Conservation (phyloP, 83 land plant species). For the Diphasiastrum complanatum region DNA sequence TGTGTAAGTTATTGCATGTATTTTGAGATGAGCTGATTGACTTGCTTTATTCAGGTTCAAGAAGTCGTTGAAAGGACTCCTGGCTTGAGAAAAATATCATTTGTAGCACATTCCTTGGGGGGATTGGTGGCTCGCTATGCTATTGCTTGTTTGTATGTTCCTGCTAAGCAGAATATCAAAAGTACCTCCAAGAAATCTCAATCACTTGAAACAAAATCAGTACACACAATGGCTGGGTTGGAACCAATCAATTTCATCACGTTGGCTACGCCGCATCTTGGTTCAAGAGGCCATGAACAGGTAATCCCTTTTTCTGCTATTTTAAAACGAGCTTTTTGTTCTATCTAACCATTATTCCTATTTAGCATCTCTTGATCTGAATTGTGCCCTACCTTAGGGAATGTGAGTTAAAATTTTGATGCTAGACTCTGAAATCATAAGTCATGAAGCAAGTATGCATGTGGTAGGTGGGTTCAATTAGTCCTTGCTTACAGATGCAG, state of each 20-base stretch:
- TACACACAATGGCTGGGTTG: neutral
- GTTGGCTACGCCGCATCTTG: conserved; percentile 11
- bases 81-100: conserved; percentile 53
- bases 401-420: too few relatives aligned
- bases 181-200: too few relatives aligned
- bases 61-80: conserved; percentile 39
- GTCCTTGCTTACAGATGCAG: too few relatives aligned
- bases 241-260: conserved; percentile 10
- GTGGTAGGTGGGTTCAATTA: too few relatives aligned
- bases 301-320: too few relatives aligned
- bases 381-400: too few relatives aligned
- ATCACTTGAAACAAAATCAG: neutral
- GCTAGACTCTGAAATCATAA: too few relatives aligned
- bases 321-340: too few relatives aligned
- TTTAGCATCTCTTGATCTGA: too few relatives aligned
- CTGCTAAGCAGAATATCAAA: neutral
- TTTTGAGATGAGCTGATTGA: neutral
- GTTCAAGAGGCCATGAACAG: conserved; percentile 11
- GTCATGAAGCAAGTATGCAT: too few relatives aligned
- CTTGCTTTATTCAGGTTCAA: conserved; percentile 34
- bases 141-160: conserved; percentile 42
- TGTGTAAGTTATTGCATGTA: too few relatives aligned
- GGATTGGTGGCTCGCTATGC: conserved; percentile 74
- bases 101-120: conserved; percentile 71
- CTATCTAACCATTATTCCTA: too few relatives aligned